phyloP scores from a whole-genome alignment of 306 rosid species.

The Rubus idaeus region DNA sequence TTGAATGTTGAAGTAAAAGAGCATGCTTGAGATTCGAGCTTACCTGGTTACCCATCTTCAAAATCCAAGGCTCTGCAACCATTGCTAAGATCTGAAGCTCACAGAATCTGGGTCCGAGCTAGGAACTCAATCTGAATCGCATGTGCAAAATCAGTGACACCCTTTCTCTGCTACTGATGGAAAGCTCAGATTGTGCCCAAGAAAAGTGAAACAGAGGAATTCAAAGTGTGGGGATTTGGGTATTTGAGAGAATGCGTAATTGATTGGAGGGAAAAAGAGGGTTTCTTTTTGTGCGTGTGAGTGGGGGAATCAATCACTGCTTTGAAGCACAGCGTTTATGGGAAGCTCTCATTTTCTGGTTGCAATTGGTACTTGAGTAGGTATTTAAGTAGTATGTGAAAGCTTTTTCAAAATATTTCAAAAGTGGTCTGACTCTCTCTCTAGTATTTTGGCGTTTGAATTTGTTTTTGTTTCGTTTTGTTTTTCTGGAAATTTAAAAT shows the following conservation, averaged over 20 bases:
- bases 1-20: slow-evolving; percentile 59
- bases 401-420: slow-evolving; percentile 15
- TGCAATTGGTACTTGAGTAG: background rate
- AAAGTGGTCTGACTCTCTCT: slow-evolving; percentile 14
- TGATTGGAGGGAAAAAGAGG: slow-evolving; percentile 17
- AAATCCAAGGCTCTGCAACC: slow-evolving; percentile 96
- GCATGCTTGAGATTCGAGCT: slow-evolving; percentile 84
- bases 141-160: background rate
- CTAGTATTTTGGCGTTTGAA: background rate
- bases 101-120: slow-evolving; percentile 2
- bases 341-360: slow-evolving; percentile 4
- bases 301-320: slow-evolving; percentile 17
- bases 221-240: slow-evolving; percentile 6
- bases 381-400: slow-evolving; percentile 4
- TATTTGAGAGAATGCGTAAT: slow-evolving; percentile 18
- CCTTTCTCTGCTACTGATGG: background rate
- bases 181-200: slow-evolving; percentile 4
- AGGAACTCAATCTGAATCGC: background rate
- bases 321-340: slow-evolving; percentile 16
- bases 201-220: slow-evolving; percentile 1
- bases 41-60: slow-evolving; percentile 93
- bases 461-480: background rate
- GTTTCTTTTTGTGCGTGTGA: background rate
- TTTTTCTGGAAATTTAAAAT: background rate
- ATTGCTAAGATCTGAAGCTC: slow-evolving; percentile 42